Base-by-base conservation (phyloP, 2,329 filamentous ascomycete species). In the Cordyceps farinosa region DNA sequence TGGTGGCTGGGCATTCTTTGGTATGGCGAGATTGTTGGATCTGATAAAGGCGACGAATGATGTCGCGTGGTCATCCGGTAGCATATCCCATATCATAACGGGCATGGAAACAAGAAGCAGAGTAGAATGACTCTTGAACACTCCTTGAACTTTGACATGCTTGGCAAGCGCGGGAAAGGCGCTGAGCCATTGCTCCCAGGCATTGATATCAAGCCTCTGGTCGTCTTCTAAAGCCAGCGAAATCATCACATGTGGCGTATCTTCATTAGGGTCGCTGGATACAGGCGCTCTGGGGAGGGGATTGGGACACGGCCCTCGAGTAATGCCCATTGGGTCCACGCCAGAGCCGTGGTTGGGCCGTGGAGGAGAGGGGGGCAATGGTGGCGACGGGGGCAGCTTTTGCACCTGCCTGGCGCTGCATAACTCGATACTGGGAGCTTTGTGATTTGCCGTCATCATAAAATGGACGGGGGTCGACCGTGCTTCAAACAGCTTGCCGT, bases 371-470 rank as follows among this genome's bases (percentile, higher is more conserved):
- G 68, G 66, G 7, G 72, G 66, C 22, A 66, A 66, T 13, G 77
- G 5, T 5, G 61, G 61, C 5, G 77, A 76, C 2, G 76, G 73
- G 0, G 78, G 74, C n/a, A 72, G 69, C 40, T 69, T 70, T 29
- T 54, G 42, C 9, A 9, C 40, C 13, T 73, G 72, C 5, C 68
- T 64, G 4, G 76, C 69, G 3, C 78, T 48, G 15, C 77, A 79
- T 42, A 86, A 72, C 69, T 86, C 83, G 50, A 87, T 86, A 62
- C 84, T 86, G 0, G 82, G 82, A 1, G 82, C 82, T 64, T 78
- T 83, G 69, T 86, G 83, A 64, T 86, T 85, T 22, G 82, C 78
- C 2, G 84, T 86, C 83, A 86, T 86, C 82, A 86, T 86, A 67
- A 86, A 86, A 67, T 87, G 84, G 5, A 86, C 82, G 0, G 84